phyloP scores from a whole-genome alignment of 495 filamentous ascomycete species.

The Hamigera avellanea region DNA sequence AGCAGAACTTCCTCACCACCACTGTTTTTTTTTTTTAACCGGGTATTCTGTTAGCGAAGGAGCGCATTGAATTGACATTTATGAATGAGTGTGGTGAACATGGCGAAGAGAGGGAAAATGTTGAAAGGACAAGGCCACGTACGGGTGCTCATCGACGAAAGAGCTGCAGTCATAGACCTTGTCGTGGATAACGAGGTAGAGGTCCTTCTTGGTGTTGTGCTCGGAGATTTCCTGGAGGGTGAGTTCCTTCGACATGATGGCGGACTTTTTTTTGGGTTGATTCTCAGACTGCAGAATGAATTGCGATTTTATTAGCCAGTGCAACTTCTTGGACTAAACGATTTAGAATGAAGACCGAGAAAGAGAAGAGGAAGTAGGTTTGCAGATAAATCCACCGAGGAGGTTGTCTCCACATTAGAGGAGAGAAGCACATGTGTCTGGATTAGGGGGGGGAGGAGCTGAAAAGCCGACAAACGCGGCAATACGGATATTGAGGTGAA shows the following conservation, averaged over 20 bases:
- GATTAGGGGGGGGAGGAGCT: too few species aligned
- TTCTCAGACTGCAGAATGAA: too few species aligned
- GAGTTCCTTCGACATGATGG: constrained; percentile 50
- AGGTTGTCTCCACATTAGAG: too few species aligned
- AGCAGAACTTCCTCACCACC: constrained; percentile 97
- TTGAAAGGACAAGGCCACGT: constrained; percentile 39
- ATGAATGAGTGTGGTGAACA: constrained; percentile 1
- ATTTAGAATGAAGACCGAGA: too few species aligned
- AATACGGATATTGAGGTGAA: too few species aligned
- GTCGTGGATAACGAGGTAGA: constrained; percentile 86
- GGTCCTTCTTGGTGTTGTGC: constrained; percentile 94
- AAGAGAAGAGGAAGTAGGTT: not conserved
- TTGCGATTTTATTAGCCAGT: too few species aligned
- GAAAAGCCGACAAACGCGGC: too few species aligned
- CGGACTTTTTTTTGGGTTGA: not conserved
- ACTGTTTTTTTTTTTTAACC: constrained; percentile 43
- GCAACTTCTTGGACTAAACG: too few species aligned
- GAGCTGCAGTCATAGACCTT: constrained; percentile 83
- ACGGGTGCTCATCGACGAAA: constrained; percentile 99
- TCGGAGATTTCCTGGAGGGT: constrained; percentile 76
- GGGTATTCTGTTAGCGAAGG: too few species aligned
- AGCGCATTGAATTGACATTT: not conserved
- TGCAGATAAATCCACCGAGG: too few species aligned
- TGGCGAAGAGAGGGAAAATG: not conserved
- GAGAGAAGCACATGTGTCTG: too few species aligned